Percentiles rank a stretch among this genome's conserved stretches.
These are phyloP conservation scores for Diutina neorugosa DNA, from an alignment of 1,139 yeast genomes.

Conservation along the genomic window DNA sequence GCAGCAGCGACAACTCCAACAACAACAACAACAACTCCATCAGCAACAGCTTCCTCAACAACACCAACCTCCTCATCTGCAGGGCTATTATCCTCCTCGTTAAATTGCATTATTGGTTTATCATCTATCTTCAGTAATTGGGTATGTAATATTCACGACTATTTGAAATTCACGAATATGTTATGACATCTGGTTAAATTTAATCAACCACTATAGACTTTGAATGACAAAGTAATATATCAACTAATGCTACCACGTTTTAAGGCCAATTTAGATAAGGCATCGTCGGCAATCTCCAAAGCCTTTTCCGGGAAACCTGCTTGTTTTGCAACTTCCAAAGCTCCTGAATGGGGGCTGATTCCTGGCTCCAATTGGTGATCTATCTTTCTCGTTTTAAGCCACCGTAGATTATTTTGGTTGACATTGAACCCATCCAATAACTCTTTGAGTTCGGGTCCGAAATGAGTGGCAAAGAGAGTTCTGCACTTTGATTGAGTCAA, in stretches of 20 bases:
- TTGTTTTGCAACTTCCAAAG: slow-evolving; percentile 67
- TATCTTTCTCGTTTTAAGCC: slow-evolving; percentile 38
- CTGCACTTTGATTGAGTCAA: slow-evolving; percentile 49
- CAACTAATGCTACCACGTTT: neutral
- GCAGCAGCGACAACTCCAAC: neutral
- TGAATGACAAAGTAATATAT: neutral
- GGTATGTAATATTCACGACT: neutral
- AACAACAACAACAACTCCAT: slow-evolving; percentile 8
- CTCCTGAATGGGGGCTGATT: slow-evolving; percentile 66
- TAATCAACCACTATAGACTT: neutral
- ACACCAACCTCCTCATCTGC: slow-evolving; percentile 2
- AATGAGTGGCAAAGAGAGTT: slow-evolving; percentile 88
- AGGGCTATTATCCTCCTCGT: slow-evolving; percentile 1
- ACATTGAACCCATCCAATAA: slow-evolving; percentile 15
- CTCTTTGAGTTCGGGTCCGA: slow-evolving; percentile 53
- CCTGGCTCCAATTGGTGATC: slow-evolving; percentile 55
- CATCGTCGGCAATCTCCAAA: slow-evolving; percentile 34
- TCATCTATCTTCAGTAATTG: neutral
- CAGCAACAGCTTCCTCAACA: slow-evolving; percentile 6
- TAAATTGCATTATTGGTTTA: neutral
- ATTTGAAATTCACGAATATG: neutral
- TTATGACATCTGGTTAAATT: neutral
- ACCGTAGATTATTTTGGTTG: slow-evolving; percentile 25
- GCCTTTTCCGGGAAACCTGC: slow-evolving; percentile 76
- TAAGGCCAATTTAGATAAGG: slow-evolving; percentile 9